These are phyloP conservation scores for Fusarium decemcellulare DNA, from an alignment of 2,329 filamentous ascomycete genomes.

Conservation along the genomic window DNA sequence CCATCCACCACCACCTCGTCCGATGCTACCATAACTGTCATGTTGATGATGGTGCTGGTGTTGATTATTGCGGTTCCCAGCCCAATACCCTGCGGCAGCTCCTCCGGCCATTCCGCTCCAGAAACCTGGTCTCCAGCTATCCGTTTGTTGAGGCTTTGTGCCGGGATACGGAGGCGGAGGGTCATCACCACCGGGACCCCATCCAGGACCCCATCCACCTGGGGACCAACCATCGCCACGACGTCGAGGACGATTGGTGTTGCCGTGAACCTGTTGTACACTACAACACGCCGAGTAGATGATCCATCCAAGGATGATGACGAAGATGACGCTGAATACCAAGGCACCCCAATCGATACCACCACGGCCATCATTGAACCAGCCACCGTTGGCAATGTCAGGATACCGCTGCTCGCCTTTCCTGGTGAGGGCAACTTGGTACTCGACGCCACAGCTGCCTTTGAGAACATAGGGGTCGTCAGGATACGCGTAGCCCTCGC, in stretches of 20 bases:
- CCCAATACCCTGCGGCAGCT: conserved; percentile 77
- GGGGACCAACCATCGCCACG: conserved; percentile 49
- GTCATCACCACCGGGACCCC: conserved; percentile 61
- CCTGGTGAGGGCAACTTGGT: conserved; percentile 83
- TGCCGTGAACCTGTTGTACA: conserved; percentile 21
- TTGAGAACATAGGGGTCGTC: conserved; percentile 91
- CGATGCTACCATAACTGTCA: conserved; percentile 53
- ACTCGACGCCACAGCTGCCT: conserved; percentile 94
- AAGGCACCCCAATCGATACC: conserved; percentile 54
- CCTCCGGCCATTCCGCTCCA: conserved; percentile 79
- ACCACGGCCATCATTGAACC: conserved; percentile 51
- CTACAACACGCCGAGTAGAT: conserved; percentile 66
- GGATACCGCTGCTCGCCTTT: conserved; percentile 81
- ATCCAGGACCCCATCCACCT: conserved; percentile 55
- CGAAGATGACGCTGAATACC: conserved; percentile 74
- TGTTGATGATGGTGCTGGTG: conserved; percentile 43
- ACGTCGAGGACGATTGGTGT: conserved; percentile 29
- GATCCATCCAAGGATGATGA: conserved; percentile 73
- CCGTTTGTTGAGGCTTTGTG: conserved; percentile 53
- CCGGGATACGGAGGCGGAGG: conserved; percentile 65
- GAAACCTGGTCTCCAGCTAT: conserved; percentile 80
- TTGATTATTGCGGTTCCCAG: conserved; percentile 63
- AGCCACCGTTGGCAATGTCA: conserved; percentile 58
- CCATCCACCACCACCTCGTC: conserved; percentile 49
- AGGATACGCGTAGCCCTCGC: conserved; percentile 85